A percentile compares a stretch with the other conserved stretches of the same genome.
Evolutionary conservation across 495 filamentous ascomycete species (phyloP).

Genomic region (Viridothelium virens): DNA sequence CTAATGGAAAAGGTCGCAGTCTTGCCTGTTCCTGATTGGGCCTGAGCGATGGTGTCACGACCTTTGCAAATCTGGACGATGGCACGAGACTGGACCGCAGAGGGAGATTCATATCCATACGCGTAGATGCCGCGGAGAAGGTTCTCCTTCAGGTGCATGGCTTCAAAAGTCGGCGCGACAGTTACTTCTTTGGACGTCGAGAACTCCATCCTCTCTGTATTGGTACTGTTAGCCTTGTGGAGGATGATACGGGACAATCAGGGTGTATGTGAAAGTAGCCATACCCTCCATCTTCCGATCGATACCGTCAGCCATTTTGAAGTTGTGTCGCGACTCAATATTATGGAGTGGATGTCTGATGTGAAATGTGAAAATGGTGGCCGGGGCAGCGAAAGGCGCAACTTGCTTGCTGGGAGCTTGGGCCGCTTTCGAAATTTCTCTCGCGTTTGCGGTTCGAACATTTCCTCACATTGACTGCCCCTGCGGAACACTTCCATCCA

Average conservation of each 20-base stretch:
- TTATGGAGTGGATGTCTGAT: not conserved
- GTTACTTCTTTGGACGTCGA: constrained; percentile 94
- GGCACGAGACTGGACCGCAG: constrained; percentile 91
- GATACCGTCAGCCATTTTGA: constrained; percentile 81
- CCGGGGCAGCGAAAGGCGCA: too few species aligned
- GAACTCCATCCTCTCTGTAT: constrained; percentile 87
- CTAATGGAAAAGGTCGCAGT: constrained; percentile 98
- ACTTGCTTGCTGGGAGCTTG: not conserved
- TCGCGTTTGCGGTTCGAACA: constrained; percentile 6
- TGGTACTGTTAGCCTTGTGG: constrained; percentile 20
- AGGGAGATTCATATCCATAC: constrained; percentile 96
- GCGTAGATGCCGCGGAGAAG: constrained; percentile 96
- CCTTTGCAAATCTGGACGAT: constrained; percentile 99
- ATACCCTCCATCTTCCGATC: constrained; percentile 80
- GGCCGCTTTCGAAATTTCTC: constrained; percentile 17
- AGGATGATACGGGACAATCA: not conserved
- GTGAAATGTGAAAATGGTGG: not conserved
- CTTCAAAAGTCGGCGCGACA: constrained; percentile 66
- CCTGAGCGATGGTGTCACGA: constrained; percentile 95
- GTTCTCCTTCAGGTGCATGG: constrained; percentile 88
- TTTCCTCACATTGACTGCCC: constrained; percentile 14
- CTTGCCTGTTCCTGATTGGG: constrained; percentile 99
- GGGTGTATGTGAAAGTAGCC: constrained; percentile 7
- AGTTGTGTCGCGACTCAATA: not conserved
- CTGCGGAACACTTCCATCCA: not conserved